Evolutionary conservation across 2,329 filamentous ascomycete genomes (phyloP), one percentile per base, ranked within the genome.

Genomic region (Pseudodiploospora longispora): DNA sequence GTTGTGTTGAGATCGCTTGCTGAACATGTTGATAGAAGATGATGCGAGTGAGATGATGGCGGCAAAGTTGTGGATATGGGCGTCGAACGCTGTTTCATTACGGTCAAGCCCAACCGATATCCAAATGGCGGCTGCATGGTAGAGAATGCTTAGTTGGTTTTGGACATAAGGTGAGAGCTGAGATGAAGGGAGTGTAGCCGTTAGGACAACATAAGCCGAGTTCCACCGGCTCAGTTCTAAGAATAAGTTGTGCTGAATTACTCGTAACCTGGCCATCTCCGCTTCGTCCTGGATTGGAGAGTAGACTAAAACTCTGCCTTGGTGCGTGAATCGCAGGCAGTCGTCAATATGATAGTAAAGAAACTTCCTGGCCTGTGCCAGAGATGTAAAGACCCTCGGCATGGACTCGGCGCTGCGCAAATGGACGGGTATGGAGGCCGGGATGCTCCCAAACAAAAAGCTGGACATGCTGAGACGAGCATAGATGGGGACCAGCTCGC

Each of bases 401-500:
- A 64, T 50, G 4, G 60, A 50, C 9, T 47, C 53, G 37, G 57
- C 52, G 12, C 52, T 53, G 39, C 61, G 63, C 9, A 70, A 52
- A 28, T 60, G 55, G 0, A 52, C 38, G 1, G 67, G 68, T 27
- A 70, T 67, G 2, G 57, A 50, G 2, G 58, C 59, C 0, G 67
- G 64, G 4, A 52, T 59, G 27, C 56, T 59, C 2, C 67, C 66
- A n/a, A 69, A 64, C 37, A 70, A 59, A 30, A 68, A 62, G 6
- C 62, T 63, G 0, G 67, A 64, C 6, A 71, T 50, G 41, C 66
- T 66, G 3, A 71, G 59, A 0, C 69, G 61, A 2, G 65, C 62
- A 44, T 69, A 71, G n/a, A 71, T 63, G 31, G 69, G 68, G 4
- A 67, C 65, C 4, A 71, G 59, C 28, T 66, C 59, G 10, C 61